Base-by-base conservation (phyloP, 2,329 filamentous ascomycete species). In the Neopestalotiopsis sp. region DNA sequence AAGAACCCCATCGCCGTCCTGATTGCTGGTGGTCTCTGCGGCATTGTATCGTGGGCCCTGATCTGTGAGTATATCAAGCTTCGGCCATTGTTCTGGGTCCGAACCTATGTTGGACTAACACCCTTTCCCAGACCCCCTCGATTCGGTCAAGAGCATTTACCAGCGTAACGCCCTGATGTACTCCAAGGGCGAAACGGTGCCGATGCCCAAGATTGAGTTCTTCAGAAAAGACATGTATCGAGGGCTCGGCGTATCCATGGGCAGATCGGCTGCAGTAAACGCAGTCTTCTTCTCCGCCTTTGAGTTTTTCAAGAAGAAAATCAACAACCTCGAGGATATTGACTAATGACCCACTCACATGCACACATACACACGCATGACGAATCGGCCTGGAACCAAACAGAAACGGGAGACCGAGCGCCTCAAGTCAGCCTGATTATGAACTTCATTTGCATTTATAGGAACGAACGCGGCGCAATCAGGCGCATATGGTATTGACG, bases 261-360 rank as follows among this genome's bases (percentile, higher is more conserved):
- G 89, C 72, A 90, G 94, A 68, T 95, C 93, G 13, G 94, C 92
- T 75, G 85, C 94, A 66, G 90, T 96, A 74, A 97, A 97, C 78
- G 93, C 93, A 73, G 92, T 97, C 75, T 97, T 97, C 85, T 97
- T 97, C 82, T 94, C 92, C 58, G 92, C 91, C 52, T 97, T 96
- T 78, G 94, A 97, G 81, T 91, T 94, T 75, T 87, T 93, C 75
- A 96, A 96, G 83, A 91, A 90, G 78, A 84, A 85, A 72, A 89
- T 90, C 79, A 86, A 87, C 75, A 79, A 82, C 10, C 81, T 88
- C 72, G 85, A 88, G 52, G 85, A 89, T 64, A 75, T 67, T 67
- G 75, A 72, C 57, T 38, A 32, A 62, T 70, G 30, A 65, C 64
- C 42, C 5, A 34, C 24, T 38, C 34, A n/a, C 7, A 40, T 17